phyloP scores from a whole-genome alignment of 768 basidiomycete genomes.

The Pleurotus djamor region DNA sequence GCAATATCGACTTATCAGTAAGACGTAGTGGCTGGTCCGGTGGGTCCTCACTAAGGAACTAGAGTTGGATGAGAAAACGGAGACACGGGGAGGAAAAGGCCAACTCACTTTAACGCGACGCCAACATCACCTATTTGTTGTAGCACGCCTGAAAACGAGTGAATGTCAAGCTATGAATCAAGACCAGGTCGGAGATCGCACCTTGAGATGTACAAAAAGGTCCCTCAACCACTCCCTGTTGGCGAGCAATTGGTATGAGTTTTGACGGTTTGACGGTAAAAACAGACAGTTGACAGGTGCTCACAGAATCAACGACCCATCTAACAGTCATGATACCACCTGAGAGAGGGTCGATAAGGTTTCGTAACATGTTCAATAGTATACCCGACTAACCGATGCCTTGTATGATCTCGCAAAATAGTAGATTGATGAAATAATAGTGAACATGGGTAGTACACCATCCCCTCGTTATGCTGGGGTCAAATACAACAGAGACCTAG shows the following conservation, averaged over 20 bases:
- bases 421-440: conserved; percentile 27
- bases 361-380: background rate
- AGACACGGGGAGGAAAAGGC: background rate
- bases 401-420: conserved; percentile 28
- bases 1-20: background rate
- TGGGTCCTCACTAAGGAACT: conserved; percentile 4
- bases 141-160: conserved; percentile 22
- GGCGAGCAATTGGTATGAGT: background rate
- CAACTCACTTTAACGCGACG: conserved; percentile 33
- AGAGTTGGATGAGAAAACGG: background rate
- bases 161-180: background rate
- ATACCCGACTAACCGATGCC: conserved; percentile 22
- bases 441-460: conserved; percentile 31
- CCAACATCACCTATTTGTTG: conserved; percentile 39
- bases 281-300: conserved; percentile 9
- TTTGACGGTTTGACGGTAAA: background rate
- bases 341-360: conserved; percentile 9
- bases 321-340: conserved; percentile 34
- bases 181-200: conserved; percentile 4
- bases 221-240: conserved; percentile 25
- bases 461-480: conserved; percentile 18
- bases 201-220: conserved; percentile 32
- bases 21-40: background rate
- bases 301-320: conserved; percentile 29
- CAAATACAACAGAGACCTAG: conserved; percentile 23